Evolutionary conservation across 2,329 filamentous ascomycete genomes (phyloP).

Genomic region (Ophiostoma tasmaniense): DNA sequence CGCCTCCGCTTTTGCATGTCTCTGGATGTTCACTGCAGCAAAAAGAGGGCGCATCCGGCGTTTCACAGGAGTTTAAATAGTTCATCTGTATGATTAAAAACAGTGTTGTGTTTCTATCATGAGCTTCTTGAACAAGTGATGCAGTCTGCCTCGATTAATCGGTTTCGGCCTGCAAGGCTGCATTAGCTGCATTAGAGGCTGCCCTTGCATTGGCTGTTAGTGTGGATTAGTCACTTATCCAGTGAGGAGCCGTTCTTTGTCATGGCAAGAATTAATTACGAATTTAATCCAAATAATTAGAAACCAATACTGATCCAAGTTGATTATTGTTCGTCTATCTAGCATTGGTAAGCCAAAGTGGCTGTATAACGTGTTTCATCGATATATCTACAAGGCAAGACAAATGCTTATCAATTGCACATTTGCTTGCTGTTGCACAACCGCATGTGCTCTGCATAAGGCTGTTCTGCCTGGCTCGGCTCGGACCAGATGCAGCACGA

Average conservation of each 20-base stretch:
- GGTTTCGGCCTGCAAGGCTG: background rate
- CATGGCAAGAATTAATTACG: background rate
- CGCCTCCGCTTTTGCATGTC: constrained; percentile 15
- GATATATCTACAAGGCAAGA: no score
- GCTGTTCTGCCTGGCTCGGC: background rate
- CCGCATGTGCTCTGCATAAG: background rate
- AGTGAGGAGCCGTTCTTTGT: background rate
- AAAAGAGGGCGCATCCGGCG: constrained; percentile 16
- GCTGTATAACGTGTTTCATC: background rate
- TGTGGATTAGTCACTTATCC: background rate
- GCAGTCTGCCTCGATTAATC: background rate
- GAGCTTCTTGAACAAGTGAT: background rate
- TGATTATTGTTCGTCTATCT: background rate
- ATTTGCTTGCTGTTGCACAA: background rate
- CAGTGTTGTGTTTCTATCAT: background rate
- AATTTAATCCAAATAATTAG: background rate
- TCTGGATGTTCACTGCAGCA: constrained; percentile 14
- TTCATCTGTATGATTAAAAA: constrained; percentile 7
- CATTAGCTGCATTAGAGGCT: background rate
- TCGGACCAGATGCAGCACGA: background rate
- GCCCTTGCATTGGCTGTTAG: background rate
- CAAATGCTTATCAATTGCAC: no score
- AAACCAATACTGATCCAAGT: background rate
- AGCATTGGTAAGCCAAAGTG: background rate
- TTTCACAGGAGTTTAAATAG: constrained; percentile 13